Conservation (phyloP, 805 yeast genomes). For the Candida morakotiae region DNA sequence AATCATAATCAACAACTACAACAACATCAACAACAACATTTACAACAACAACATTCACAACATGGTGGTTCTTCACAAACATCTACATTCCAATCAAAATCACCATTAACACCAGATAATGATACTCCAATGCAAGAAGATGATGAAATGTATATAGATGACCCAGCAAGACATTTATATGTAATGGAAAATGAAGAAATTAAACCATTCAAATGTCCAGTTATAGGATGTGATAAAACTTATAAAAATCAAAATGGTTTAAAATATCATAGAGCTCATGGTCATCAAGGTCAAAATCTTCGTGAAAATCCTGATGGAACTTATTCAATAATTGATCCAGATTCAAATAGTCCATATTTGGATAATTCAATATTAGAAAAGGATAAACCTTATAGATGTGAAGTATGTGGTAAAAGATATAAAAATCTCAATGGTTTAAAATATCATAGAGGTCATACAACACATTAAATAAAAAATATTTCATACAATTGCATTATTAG, state of each 20-base stretch:
- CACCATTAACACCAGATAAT: slow-evolving; percentile 10
- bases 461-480: slow-evolving; percentile 50
- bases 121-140: slow-evolving; percentile 44
- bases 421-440: slow-evolving; percentile 94
- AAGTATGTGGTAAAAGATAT: slow-evolving; percentile 95
- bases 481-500: slow-evolving; percentile 1
- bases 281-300: slow-evolving; percentile 92
- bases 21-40: slow-evolving; percentile 13
- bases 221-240: slow-evolving; percentile 95
- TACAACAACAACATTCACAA: slow-evolving; percentile 9
- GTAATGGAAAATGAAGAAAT: slow-evolving; percentile 90
- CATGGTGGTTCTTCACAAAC: slow-evolving; percentile 14
- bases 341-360: slow-evolving; percentile 79
- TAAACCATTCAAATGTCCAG: slow-evolving; percentile 96
- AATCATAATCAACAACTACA: slow-evolving; percentile 9
- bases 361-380: slow-evolving; percentile 94
- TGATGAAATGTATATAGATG: slow-evolving; percentile 82
- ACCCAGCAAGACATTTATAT: slow-evolving; percentile 91
- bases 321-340: slow-evolving; percentile 88
- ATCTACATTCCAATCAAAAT: slow-evolving; percentile 13
- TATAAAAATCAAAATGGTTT: slow-evolving; percentile 97
- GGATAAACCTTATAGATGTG: slow-evolving; percentile 97
- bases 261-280: slow-evolving; percentile 92
- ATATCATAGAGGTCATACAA: slow-evolving; percentile 97
- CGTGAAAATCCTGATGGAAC: slow-evolving; percentile 92